These are phyloP conservation scores for Lumnitzera littorea DNA, from an alignment of 345 rosid genomes.

Conservation along the genomic window DNA sequence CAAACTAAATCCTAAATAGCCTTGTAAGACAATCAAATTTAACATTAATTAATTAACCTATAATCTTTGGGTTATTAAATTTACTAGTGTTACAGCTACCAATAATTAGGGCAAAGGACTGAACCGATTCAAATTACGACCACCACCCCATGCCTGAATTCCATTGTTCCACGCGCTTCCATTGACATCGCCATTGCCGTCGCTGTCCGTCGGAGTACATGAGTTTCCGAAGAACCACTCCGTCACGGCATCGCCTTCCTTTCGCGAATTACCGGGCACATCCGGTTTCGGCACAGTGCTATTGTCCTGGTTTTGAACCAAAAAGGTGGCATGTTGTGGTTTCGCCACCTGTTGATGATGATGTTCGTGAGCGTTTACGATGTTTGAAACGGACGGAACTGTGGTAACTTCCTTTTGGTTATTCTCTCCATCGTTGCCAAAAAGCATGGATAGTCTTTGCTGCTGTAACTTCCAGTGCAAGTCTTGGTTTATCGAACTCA, in stretches of 20 bases:
- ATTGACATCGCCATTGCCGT: slow-evolving; percentile 19
- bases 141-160: slow-evolving; percentile 28
- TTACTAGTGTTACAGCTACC: neutral
- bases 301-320: slow-evolving; percentile 2
- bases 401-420: slow-evolving; percentile 15
- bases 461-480: slow-evolving; percentile 94
- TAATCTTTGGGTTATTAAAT: no score
- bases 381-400: neutral
- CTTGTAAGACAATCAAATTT: no score
- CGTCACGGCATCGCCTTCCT: slow-evolving; percentile 28
- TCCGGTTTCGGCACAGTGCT: slow-evolving; percentile 38
- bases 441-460: slow-evolving; percentile 65
- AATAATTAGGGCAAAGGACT: slow-evolving; percentile 37
- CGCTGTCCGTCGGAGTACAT: slow-evolving; percentile 25
- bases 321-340: slow-evolving; percentile 47
- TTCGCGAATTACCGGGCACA: slow-evolving; percentile 31
- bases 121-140: slow-evolving; percentile 33
- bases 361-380: slow-evolving; percentile 7
- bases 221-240: slow-evolving; percentile 73
- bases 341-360: slow-evolving; percentile 36
- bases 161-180: slow-evolving; percentile 18
- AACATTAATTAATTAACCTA: no score
- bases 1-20: no score
- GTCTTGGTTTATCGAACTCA: slow-evolving; percentile 88
- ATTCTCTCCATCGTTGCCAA: slow-evolving; percentile 32